Base-by-base conservation (phyloP, 2,329 filamentous ascomycete genomes). In the Cucurbitaria berberidis region DNA sequence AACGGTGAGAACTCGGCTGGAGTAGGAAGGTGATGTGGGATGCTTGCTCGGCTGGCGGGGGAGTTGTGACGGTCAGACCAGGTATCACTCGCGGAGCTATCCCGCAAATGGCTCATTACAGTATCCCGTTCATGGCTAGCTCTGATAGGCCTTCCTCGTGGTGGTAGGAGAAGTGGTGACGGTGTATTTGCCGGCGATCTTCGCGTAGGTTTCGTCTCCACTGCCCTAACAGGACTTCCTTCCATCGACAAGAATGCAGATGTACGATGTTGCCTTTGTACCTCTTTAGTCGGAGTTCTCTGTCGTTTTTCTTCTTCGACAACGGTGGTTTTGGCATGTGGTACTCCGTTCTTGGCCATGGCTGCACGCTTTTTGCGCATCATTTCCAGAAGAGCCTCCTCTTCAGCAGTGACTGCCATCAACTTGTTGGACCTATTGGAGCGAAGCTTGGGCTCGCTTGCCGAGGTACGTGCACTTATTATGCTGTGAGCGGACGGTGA, bases 321-420 rank as follows among this genome's bases (percentile, higher is more conserved):
- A 18, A n/a, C 6, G 5, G 13, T 3, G 13, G 67, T 64, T 44
- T 74, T 73, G 21, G 72, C 75, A 54, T 78, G 72, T 1, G 71
- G 62, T 51, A 73, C 74, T 43, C 67, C 73, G 13, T 50, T 47
- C 57, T 78, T 75, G 22, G 72, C 72, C 78, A 80, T 80, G 7
- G 74, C 75, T 10, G 78, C 78, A 39, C 79, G 74, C 60, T 81
- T 81, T 51, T 75, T 73, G 7, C 80, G 77, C 77, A 82, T 80
- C 66, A 81, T 68, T 48, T 81, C 79, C 30, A 82, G 57, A 13
- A 82, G 61, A 21, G 77, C 76, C 64, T 80, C 79, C 60, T 82
- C 80, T 61, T 82, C 80, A 48, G 78, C 73, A 1, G 79, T 80
- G 15, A 82, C 79, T 26, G 77, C 76, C 75, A 82, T 80, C 26